Evolutionary conservation across 345 rosid genomes (phyloP).

Genomic region (Syzygium jambos): DNA sequence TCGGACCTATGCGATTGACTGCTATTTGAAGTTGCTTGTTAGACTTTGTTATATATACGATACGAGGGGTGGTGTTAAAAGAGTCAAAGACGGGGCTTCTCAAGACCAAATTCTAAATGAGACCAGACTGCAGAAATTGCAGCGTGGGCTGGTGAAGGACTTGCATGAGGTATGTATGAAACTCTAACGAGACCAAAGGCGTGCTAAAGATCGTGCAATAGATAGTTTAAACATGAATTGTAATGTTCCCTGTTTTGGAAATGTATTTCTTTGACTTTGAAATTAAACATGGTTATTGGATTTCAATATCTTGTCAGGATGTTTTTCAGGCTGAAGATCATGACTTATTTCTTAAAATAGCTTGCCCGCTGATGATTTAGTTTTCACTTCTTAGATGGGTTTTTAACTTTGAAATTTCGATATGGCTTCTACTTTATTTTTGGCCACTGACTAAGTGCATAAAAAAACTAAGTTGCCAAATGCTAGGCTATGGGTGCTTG

Average conservation of each 20-base stretch:
- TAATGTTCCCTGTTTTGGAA: background rate
- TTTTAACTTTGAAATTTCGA: background rate
- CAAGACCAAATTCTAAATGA: slow-evolving; percentile 94
- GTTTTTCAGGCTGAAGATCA: background rate
- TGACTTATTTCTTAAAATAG: background rate
- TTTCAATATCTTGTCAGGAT: background rate
- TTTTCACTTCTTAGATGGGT: background rate
- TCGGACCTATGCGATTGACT: slow-evolving; percentile 91
- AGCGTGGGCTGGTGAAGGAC: slow-evolving; percentile 84
- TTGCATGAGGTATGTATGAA: slow-evolving; percentile 61
- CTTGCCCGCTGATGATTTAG: background rate
- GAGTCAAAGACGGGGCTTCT: slow-evolving; percentile 96
- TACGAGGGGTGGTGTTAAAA: slow-evolving; percentile 95
- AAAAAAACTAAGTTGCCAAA: background rate
- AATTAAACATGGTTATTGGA: background rate
- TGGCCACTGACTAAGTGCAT: background rate
- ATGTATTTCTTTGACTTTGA: background rate
- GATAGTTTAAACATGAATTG: background rate
- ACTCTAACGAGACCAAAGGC: background rate
- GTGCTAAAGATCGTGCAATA: background rate
- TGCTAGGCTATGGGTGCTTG: background rate
- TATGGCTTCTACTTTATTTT: background rate
- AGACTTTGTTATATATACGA: slow-evolving; percentile 93
- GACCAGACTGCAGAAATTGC: slow-evolving; percentile 87
- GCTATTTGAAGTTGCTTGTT: slow-evolving; percentile 90